Base-by-base conservation (phyloP, 306 rosid species). In the Dryas octopetala region DNA sequence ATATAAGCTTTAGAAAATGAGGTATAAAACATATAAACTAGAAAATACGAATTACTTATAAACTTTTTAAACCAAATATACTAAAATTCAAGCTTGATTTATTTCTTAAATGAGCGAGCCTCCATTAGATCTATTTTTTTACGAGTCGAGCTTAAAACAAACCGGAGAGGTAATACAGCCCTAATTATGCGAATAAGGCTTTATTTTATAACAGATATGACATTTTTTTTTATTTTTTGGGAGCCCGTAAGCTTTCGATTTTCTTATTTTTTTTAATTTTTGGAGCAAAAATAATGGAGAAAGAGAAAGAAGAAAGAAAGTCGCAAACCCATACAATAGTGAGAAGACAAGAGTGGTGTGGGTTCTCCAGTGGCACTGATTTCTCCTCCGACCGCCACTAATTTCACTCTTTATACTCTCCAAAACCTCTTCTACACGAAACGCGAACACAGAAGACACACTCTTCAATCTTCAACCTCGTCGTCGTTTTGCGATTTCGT, bases 341-440 rank as follows among this genome's bases (percentile, higher is more conserved):
- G 26, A n/a, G 60, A 17, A 54, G 60, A n/a, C 4, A 28, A 5
- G 11, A 5, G 49, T 5, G 26, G 26, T 15, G 60, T 3, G 9
- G 3, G 23, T 54, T 16, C 28, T 5, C 26, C 60, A 28, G 55
- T 7, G 26, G 6, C 17, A 6, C 26, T 63, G 49, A 63, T 63
- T 63, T 41, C 68, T 63, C 12, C 26, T 41, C 68, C 68, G 26
- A 41, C 49, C 68, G 68, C 49, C 68, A 19, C 26, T 15, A 41
- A 62, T 7, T 32, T 15, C 68, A 62, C 26, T 7, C 49, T 8
- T 13, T 41, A 11, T 8, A 63, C 68, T 16, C 49, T 41, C 23
- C 68, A 43, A 63, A 62, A 3, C 66, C 66, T 14, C 67, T 14
- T 28, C 0, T 32, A 6, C 48, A 28, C 68, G n/a, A 62, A 32